Evolutionary conservation across 495 filamentous ascomycete species (phyloP).

Genomic region (Schizothecium vesticola): DNA sequence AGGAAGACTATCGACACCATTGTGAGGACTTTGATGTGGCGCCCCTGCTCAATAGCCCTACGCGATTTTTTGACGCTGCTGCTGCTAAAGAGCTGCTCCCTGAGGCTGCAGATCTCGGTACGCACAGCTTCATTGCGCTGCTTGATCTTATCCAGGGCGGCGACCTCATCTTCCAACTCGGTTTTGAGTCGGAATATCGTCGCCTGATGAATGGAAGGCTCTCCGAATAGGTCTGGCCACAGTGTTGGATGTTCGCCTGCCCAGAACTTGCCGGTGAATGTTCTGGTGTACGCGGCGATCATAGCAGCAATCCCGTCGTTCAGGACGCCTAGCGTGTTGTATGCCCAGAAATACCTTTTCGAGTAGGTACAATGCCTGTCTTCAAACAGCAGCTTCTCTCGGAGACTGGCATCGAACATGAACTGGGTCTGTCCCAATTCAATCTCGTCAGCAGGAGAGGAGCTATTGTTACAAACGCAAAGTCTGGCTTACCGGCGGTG

Average conservation of each 20-base stretch:
- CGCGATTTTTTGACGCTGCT: slow-evolving; percentile 29
- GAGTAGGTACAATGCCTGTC: slow-evolving; percentile 50
- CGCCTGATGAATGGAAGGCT: no score
- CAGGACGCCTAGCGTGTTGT: slow-evolving; percentile 50
- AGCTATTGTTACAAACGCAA: neutral
- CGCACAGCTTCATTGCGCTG: slow-evolving; percentile 27
- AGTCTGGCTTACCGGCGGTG: slow-evolving; percentile 38
- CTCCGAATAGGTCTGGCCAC: slow-evolving; percentile 26
- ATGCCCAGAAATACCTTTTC: slow-evolving; percentile 53
- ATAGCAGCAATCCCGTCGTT: slow-evolving; percentile 52
- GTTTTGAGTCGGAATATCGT: slow-evolving; percentile 16
- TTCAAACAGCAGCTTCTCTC: slow-evolving; percentile 53
- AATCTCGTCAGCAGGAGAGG: neutral
- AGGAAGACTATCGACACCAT: slow-evolving; percentile 38
- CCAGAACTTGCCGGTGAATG: slow-evolving; percentile 49
- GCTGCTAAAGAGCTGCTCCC: slow-evolving; percentile 33
- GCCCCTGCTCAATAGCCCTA: slow-evolving; percentile 31
- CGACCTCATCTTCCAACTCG: slow-evolving; percentile 26
- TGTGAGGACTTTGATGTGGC: slow-evolving; percentile 37
- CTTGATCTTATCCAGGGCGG: slow-evolving; percentile 17
- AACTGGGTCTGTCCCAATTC: slow-evolving; percentile 41
- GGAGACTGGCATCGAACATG: slow-evolving; percentile 45
- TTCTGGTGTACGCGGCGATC: slow-evolving; percentile 41
- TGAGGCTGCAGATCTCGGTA: slow-evolving; percentile 25
- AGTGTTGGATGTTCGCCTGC: slow-evolving; percentile 41